These are phyloP conservation scores for Fagus crenata DNA, from an alignment of 306 rosid species.

Conservation along the genomic window DNA sequence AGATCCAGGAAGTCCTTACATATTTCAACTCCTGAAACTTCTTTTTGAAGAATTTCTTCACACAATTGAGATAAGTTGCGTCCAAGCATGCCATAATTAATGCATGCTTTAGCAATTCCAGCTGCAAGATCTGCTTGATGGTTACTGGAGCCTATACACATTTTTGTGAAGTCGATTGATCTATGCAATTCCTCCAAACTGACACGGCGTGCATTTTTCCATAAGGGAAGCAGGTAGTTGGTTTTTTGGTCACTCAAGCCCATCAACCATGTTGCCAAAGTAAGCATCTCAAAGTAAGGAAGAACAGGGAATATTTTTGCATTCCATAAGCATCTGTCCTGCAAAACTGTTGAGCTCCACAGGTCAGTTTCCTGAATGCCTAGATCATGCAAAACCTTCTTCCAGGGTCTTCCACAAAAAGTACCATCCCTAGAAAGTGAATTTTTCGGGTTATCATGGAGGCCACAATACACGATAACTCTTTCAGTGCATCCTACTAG, in stretches of 20 bases:
- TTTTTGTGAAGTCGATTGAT: constrained; percentile 76
- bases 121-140: constrained; percentile 95
- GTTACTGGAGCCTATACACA: constrained; percentile 72
- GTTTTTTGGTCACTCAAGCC: constrained; percentile 51
- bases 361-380: constrained; percentile 74
- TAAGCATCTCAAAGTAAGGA: constrained; percentile 77
- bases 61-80: constrained; percentile 85
- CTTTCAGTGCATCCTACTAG: constrained; percentile 60
- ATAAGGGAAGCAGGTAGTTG: constrained; percentile 47
- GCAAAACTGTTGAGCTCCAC: constrained; percentile 55
- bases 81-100: constrained; percentile 84
- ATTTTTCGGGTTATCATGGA: constrained; percentile 90
- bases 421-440: constrained; percentile 69
- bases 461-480: constrained; percentile 85
- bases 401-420: constrained; percentile 95
- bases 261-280: constrained; percentile 84
- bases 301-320: constrained; percentile 79
- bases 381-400: constrained; percentile 63
- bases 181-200: constrained; percentile 94
- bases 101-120: constrained; percentile 86
- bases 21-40: constrained; percentile 60
- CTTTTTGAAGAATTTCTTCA: constrained; percentile 77
- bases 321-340: constrained; percentile 81
- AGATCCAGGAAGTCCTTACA: constrained; percentile 70
- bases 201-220: constrained; percentile 79